These are phyloP conservation scores for Pestalotiopsis sp. DNA, from an alignment of 2,329 filamentous ascomycete genomes.

Conservation along the genomic window DNA sequence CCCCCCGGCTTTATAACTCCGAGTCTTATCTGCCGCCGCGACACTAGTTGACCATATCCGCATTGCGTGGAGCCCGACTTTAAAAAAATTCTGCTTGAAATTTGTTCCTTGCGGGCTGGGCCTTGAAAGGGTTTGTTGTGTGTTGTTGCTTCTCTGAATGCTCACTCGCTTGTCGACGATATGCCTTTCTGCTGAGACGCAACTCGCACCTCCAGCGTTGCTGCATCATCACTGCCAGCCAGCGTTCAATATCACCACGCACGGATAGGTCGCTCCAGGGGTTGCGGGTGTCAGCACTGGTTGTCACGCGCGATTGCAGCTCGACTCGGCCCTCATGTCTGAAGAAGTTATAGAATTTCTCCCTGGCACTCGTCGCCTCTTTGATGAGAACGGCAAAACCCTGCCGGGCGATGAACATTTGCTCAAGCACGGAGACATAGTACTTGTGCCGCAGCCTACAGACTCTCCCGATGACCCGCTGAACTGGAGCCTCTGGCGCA, in stretches of 20 bases:
- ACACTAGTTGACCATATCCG: not conserved
- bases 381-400: slow-evolving; percentile 4
- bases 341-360: not conserved
- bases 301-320: not conserved
- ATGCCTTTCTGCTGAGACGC: not conserved
- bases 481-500: slow-evolving; percentile 50
- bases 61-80: not conserved
- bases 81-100: not conserved
- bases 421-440: slow-evolving; percentile 41
- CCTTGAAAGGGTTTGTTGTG: not conserved
- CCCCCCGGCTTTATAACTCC: not conserved
- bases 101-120: not conserved
- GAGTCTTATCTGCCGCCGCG: not conserved
- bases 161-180: not conserved
- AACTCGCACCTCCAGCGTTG: not conserved
- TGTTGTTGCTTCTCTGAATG: not conserved
- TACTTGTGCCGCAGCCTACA: slow-evolving; percentile 56
- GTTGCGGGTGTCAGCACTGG: not conserved
- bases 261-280: not conserved
- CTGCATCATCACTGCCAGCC: not conserved
- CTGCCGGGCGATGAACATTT: not conserved
- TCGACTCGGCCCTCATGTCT: not conserved
- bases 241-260: not conserved
- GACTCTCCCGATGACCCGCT: slow-evolving; percentile 54
- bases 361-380: slow-evolving; percentile 7